Base-by-base conservation (phyloP, 2,329 filamentous ascomycete genomes). In the Colletotrichum nymphaeae region DNA sequence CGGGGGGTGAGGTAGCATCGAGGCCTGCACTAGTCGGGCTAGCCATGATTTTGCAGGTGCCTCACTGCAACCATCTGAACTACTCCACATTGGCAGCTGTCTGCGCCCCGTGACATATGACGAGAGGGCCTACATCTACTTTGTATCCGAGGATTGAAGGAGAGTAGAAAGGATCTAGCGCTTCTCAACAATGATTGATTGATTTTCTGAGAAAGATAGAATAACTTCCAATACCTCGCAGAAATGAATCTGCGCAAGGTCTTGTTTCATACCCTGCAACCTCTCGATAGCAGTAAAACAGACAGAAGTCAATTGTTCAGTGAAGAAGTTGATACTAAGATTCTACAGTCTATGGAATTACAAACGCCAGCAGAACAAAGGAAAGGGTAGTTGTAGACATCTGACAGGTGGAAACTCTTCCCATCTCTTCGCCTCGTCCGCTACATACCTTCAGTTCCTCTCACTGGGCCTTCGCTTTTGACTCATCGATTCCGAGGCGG, bases 211-310 rank as follows among this genome's bases (percentile, higher is more conserved):
- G 32, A 2, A 35, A 35, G 32, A 35, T 5, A 5, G 12, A 12
- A 1, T 35, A 35, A 11, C 32, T 35, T 3, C 1, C 32, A 35
- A 35, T 35, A 8, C 32, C 9, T 35, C 32, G 32, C 32, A 11
- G 9, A 12, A 35, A 35, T 4, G 32, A 11, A 35, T 12, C 1
- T 35, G 11, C 32, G 1, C 4, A 35, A 5, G 9, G 32, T 12
- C 32, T 11, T 5, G 11, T 12, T 11, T 35, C 4, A 1, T 12
- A 35, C 0, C 37, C 0, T 8, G 7, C 16, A 19, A 3, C 1
- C 37, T 7, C 0, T 42, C 16, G 2, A 19, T 1, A 6, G 16
- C 14, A 42, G 6, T 14, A 19, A 2, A 19, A 5, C 16, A 19
- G 32, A 35, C 12, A 12, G 32, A 35, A 12, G 4, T 12, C 32